Evolutionary conservation across 2,329 filamentous ascomycete genomes (phyloP).

Genomic region (Colletotrichum sp.): DNA sequence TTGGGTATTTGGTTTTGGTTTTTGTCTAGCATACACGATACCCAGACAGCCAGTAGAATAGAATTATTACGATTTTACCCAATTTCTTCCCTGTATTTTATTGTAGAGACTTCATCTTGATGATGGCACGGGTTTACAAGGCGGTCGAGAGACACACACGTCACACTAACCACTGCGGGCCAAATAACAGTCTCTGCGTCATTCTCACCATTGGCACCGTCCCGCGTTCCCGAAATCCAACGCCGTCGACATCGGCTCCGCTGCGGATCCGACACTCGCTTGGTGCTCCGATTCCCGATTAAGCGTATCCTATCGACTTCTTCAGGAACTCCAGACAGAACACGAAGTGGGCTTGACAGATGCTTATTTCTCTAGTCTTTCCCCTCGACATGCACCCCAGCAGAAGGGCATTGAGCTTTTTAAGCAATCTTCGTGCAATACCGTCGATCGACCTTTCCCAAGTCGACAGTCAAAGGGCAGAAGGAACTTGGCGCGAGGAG

Average conservation of each 20-base stretch:
- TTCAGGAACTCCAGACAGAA: neutral
- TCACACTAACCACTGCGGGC: neutral
- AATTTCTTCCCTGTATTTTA: neutral
- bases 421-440: neutral
- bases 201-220: neutral
- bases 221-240: neutral
- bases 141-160: neutral
- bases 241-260: neutral
- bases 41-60: neutral
- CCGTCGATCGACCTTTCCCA: rapidly evolving
- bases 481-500: rapidly evolving
- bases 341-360: neutral
- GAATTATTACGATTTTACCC: neutral
- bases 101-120: neutral
- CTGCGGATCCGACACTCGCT: neutral
- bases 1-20: neutral
- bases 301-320: neutral
- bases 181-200: neutral
- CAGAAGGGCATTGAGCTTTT: rapidly evolving
- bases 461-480: rapidly evolving
- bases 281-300: neutral
- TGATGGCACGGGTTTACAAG: neutral
- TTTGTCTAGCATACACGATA: neutral
- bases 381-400: neutral
- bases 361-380: neutral